Evolutionary conservation across 495 filamentous ascomycete genomes (phyloP), one percentile per base, ranked within the genome.

Genomic region (Lasiosphaeria miniovina): DNA sequence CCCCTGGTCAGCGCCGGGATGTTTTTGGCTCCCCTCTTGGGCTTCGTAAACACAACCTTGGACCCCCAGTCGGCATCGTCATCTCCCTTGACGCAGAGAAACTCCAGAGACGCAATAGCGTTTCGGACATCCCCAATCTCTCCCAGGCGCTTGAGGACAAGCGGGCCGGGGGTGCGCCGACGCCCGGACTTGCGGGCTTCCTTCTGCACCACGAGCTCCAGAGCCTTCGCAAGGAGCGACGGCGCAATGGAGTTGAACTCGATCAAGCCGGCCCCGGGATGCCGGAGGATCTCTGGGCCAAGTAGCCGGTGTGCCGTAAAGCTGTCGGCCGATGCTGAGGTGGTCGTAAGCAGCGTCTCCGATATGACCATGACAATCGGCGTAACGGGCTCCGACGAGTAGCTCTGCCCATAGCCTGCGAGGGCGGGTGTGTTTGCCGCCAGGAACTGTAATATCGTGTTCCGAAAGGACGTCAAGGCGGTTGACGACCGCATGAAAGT

Each of bases 231-330:
- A 72, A 98, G 83, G 43, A 91, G 86, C 0, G 94, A 95, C 0
- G 91, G 86, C 8, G 95, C 95, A 63, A 98, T 86, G 31, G 87
- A 83, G 70, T 98, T 97, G 72, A 96, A 98, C 63, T 93, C 91
- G 53, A 99, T 89, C 4, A 88, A 79, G 10, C 82, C 84, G 4
- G 88, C 85, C 33, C 83, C 83, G 2, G 88, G 85, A 69, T 98
- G 90, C 49, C 86, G 84, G 10, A 89, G 81, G 36, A 99, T 86
- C 58, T 91, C 87, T 2, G 90, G 86, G 0, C 95, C 93, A 9
- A 99, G 84, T 41, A 99, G 72, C 15, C 91, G 85, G 75, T 96
- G 88, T 2, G 88, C 90, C 0, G 92, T 98, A 61, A 99, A 90
- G 68, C 87, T 96, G 66, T 96, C 90, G 35, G 89, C 84, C 4